These are phyloP conservation scores for Komagataella phaffii DNA, from an alignment of 805 yeast species.

Conservation along the genomic window DNA sequence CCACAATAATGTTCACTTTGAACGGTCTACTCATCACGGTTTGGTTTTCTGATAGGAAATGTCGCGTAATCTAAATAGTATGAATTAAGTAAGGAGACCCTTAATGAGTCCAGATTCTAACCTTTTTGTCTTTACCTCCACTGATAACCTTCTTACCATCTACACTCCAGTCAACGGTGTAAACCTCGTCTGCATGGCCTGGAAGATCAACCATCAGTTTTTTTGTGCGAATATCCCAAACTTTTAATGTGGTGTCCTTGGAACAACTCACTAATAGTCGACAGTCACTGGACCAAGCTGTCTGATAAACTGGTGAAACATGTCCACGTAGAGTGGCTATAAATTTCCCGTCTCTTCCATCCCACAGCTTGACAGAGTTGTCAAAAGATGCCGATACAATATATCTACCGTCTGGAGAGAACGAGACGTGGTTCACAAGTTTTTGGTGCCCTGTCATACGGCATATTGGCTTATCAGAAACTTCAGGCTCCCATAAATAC, in stretches of 20 bases:
- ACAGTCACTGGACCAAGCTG: slow-evolving; percentile 95
- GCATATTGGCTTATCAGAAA: slow-evolving; percentile 68
- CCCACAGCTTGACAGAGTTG: slow-evolving; percentile 93
- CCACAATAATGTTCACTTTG: slow-evolving; percentile 60
- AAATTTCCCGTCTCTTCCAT: slow-evolving; percentile 84
- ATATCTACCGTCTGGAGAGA: slow-evolving; percentile 89
- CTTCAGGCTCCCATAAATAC: slow-evolving; percentile 92
- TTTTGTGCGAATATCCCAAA: slow-evolving; percentile 86
- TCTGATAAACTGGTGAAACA: slow-evolving; percentile 95
- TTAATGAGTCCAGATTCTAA: slow-evolving; percentile 83
- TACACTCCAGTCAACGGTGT: slow-evolving; percentile 94
- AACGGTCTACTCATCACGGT: not conserved
- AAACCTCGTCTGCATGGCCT: slow-evolving; percentile 93
- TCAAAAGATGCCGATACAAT: slow-evolving; percentile 92
- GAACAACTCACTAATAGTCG: slow-evolving; percentile 86
- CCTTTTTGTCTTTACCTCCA: slow-evolving; percentile 94
- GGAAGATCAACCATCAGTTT: slow-evolving; percentile 84
- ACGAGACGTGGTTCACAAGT: slow-evolving; percentile 87
- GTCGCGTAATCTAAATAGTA: not conserved
- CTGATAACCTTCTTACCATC: slow-evolving; percentile 93
- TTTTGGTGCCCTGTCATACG: slow-evolving; percentile 98
- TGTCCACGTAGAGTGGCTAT: slow-evolving; percentile 89
- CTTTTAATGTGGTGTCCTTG: slow-evolving; percentile 90
- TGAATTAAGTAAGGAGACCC: not conserved
- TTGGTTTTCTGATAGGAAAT: not conserved